phyloP scores from a whole-genome alignment of 2,329 filamentous ascomycete genomes.

The Talaromyces piceae region DNA sequence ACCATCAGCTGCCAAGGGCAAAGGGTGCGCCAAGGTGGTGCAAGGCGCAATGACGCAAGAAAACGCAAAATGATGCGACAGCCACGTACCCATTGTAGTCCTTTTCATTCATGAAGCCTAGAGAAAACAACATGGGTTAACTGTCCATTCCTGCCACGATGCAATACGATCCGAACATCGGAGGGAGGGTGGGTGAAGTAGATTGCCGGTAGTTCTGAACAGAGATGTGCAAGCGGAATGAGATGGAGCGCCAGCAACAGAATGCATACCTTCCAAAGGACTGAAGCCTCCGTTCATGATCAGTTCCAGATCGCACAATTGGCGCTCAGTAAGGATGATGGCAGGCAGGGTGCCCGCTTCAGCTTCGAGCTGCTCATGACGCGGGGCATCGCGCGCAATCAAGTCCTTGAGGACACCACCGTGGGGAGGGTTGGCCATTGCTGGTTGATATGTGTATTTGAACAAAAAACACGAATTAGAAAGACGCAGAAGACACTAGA shows the following conservation, averaged over 20 bases:
- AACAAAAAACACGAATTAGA: not conserved
- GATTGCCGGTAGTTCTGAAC: not conserved
- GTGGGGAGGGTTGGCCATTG: constrained; percentile 56
- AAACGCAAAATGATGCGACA: not conserved
- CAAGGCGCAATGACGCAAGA: not conserved
- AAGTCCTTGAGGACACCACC: constrained; percentile 98
- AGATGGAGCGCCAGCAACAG: constrained; percentile 5
- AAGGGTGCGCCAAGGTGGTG: too few relatives aligned
- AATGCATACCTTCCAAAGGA: constrained; percentile 74
- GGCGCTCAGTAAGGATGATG: constrained; percentile 78
- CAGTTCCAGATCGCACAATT: constrained; percentile 95
- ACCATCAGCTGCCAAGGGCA: not conserved
- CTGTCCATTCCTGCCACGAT: not conserved
- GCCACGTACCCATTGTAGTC: constrained; percentile 80
- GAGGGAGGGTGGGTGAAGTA: too few relatives aligned
- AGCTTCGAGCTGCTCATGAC: constrained; percentile 66
- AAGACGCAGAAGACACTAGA: not conserved
- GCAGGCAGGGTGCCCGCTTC: constrained; percentile 85
- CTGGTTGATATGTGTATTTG: constrained; percentile 13
- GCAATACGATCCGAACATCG: not conserved
- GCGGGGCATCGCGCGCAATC: constrained; percentile 81
- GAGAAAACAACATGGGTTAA: constrained; percentile 4
- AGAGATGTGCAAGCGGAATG: constrained; percentile 5
- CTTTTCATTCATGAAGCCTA: constrained; percentile 94
- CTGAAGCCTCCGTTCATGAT: constrained; percentile 98